phyloP scores from a whole-genome alignment of 2,329 filamentous ascomycete genomes.

The Cadophora sp. region DNA sequence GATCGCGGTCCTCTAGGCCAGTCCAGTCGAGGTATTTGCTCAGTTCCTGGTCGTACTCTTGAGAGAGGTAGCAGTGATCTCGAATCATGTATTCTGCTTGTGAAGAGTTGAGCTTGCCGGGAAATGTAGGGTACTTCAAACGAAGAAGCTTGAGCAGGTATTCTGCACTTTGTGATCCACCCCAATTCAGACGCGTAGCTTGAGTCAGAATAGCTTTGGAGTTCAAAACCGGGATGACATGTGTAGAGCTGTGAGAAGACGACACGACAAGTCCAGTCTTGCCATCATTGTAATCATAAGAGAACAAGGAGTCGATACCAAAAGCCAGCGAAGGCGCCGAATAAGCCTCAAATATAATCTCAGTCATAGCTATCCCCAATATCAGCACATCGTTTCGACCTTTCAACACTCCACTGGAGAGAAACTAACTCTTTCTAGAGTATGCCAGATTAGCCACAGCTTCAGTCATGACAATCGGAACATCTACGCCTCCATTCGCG shows the following conservation, averaged over 20 bases:
- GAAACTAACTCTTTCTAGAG: conserved; percentile 76
- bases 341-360: conserved; percentile 97
- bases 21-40: conserved; percentile 85
- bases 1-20: conserved; percentile 86
- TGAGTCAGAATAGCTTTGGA: conserved; percentile 84
- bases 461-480: conserved; percentile 95
- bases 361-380: conserved; percentile 79
- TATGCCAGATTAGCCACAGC: conserved; percentile 91
- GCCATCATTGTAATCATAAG: conserved; percentile 87
- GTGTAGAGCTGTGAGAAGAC: conserved; percentile 91
- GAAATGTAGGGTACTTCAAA: conserved; percentile 90
- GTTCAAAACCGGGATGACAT: conserved; percentile 92
- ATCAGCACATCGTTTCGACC: conserved; percentile 38
- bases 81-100: conserved; percentile 88
- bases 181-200: conserved; percentile 92
- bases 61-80: conserved; percentile 89
- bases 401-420: conserved; percentile 15
- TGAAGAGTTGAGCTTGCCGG: conserved; percentile 82
- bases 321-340: conserved; percentile 87
- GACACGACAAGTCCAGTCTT: conserved; percentile 87
- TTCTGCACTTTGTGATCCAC: conserved; percentile 86
- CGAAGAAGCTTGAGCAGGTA: conserved; percentile 89
- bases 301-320: conserved; percentile 96
- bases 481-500: conserved; percentile 74
- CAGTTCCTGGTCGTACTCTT: conserved; percentile 82